phyloP scores from a whole-genome alignment of 2,329 filamentous ascomycete genomes.

The Fusarium bulbicola region DNA sequence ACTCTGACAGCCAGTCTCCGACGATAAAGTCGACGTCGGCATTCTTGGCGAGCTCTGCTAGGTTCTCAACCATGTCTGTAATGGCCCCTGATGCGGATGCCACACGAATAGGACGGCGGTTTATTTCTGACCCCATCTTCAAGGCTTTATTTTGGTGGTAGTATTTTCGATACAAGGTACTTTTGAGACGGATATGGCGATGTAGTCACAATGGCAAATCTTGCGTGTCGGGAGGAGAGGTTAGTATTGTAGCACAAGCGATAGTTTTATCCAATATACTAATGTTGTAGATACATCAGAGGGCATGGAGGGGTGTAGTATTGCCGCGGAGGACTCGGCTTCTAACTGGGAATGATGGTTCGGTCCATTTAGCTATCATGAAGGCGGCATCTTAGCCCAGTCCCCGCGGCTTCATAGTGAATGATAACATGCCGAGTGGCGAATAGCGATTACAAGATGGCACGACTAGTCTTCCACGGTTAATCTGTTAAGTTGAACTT shows the following conservation, averaged over 20 bases:
- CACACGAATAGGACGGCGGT: not conserved
- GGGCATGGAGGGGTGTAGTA: not conserved
- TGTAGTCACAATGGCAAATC: no score
- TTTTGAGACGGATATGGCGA: no score
- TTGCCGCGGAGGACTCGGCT: not conserved
- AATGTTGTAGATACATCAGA: no score
- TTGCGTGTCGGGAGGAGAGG: not conserved
- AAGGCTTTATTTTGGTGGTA: no score
- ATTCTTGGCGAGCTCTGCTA: not conserved
- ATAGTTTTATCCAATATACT: no score
- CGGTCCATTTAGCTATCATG: not conserved
- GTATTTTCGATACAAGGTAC: no score
- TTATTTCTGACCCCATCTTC: not conserved
- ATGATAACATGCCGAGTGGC: not conserved
- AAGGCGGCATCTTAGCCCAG: not conserved
- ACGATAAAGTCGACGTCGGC: not conserved
- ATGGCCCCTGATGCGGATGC: not conserved
- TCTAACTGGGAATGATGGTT: no score
- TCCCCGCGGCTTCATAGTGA: not conserved
- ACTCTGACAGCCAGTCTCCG: not conserved
- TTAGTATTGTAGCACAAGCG: not conserved
- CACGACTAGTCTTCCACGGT: no score
- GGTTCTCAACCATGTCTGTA: not conserved
- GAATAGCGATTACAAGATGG: not conserved
- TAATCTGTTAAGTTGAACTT: no score